A percentile compares a stretch with the other conserved stretches of the same genome.
Evolutionary conservation across 805 yeast species (phyloP).

Genomic region (Torulaspora quercuum): DNA sequence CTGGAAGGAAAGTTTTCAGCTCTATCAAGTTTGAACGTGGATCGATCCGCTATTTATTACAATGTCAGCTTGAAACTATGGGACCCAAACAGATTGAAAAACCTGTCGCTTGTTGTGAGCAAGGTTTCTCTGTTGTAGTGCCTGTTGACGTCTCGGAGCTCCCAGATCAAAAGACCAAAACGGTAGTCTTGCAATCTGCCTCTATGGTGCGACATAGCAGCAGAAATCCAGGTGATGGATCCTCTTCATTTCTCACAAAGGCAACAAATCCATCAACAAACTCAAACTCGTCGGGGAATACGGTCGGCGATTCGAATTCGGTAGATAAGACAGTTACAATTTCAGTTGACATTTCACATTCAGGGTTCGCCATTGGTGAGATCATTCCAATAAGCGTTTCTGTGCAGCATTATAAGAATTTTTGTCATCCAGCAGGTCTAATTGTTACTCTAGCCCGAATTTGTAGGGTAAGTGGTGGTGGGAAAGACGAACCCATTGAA

Average conservation of each 20-base stretch:
- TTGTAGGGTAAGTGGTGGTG: slow-evolving; percentile 60
- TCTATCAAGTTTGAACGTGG: slow-evolving; percentile 83
- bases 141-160: slow-evolving; percentile 71
- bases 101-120: slow-evolving; percentile 49
- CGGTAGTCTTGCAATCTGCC: slow-evolving; percentile 59
- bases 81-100: slow-evolving; percentile 21
- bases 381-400: slow-evolving; percentile 65
- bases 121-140: slow-evolving; percentile 54
- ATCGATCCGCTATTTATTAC: slow-evolving; percentile 61
- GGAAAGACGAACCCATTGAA: slow-evolving; percentile 48
- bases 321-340: slow-evolving; percentile 38
- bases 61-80: slow-evolving; percentile 24
- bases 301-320: slow-evolving; percentile 8
- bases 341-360: slow-evolving; percentile 47
- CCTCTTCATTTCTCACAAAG: slow-evolving; percentile 27
- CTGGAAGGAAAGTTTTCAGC: slow-evolving; percentile 58
- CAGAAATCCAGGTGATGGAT: slow-evolving; percentile 15
- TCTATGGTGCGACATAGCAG: slow-evolving; percentile 15
- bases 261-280: slow-evolving; percentile 23
- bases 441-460: slow-evolving; percentile 78
- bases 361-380: slow-evolving; percentile 81
- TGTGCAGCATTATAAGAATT: slow-evolving; percentile 65
- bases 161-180: slow-evolving; percentile 64
- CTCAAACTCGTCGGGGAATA: slow-evolving; percentile 20
- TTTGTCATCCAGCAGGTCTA: slow-evolving; percentile 67